Conservation (phyloP, 164 flowering plant genomes). For the Magnolia kwangsiensis region DNA sequence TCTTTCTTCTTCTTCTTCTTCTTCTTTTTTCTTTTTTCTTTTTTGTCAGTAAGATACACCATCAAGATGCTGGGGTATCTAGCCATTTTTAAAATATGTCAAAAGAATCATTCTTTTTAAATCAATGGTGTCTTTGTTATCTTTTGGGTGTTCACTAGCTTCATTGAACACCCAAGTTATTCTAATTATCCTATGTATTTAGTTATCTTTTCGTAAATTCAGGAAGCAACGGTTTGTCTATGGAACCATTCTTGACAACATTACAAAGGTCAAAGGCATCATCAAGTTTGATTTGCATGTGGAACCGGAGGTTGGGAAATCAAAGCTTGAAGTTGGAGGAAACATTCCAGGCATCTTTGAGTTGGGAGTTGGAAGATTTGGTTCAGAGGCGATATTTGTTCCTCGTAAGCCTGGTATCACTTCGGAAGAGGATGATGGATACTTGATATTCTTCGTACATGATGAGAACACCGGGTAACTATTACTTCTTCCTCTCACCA, state of each 20-base stretch:
- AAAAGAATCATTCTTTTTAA: background rate
- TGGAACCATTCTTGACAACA: constrained; percentile 66
- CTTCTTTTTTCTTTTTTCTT: background rate
- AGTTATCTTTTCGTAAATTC: constrained; percentile 16
- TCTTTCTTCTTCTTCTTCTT: background rate
- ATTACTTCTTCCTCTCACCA: constrained; percentile 3
- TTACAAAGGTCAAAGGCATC: constrained; percentile 76
- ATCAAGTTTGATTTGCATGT: constrained; percentile 88
- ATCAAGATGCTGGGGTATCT: background rate
- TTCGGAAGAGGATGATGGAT: constrained; percentile 96
- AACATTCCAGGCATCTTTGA: constrained; percentile 78
- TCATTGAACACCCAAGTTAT: background rate
- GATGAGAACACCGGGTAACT: constrained; percentile 84
- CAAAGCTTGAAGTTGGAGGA: constrained; percentile 82
- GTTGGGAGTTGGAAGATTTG: constrained; percentile 79
- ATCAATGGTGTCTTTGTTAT: background rate
- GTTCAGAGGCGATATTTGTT: constrained; percentile 93
- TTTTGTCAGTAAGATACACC: background rate
- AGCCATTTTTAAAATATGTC: background rate
- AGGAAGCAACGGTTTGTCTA: constrained; percentile 91
- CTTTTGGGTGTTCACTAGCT: background rate
- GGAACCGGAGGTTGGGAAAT: constrained; percentile 64
- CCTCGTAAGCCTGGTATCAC: constrained; percentile 65
- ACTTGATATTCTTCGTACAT: constrained; percentile 80
- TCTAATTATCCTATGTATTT: background rate